These are phyloP conservation scores for Thelephora ganbajun DNA, from an alignment of 768 basidiomycete genomes.

Conservation along the genomic window DNA sequence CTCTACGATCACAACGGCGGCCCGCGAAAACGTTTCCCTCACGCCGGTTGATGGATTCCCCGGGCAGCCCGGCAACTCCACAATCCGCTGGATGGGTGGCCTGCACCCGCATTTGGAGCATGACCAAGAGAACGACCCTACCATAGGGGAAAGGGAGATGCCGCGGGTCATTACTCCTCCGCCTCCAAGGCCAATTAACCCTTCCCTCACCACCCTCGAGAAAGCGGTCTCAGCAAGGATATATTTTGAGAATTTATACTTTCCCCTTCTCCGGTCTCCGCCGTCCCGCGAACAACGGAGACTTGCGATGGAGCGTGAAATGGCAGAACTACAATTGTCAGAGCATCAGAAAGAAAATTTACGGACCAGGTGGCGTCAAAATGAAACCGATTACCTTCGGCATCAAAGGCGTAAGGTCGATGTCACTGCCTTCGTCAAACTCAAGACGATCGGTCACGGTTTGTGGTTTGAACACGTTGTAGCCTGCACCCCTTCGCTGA, in stretches of 20 bases:
- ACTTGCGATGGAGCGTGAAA: conserved; percentile 79
- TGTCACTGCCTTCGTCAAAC: conserved; percentile 70
- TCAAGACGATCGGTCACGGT: conserved; percentile 95
- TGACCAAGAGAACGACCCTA: conserved; percentile 37
- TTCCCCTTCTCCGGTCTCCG: conserved; percentile 71
- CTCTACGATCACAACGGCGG: conserved; percentile 62
- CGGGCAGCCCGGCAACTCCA: conserved; percentile 45
- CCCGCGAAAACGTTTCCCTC: conserved; percentile 49
- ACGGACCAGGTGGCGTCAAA: conserved; percentile 65
- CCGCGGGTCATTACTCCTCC: conserved; percentile 17
- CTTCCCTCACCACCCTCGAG: conserved; percentile 85
- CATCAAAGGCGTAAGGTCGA: conserved; percentile 74
- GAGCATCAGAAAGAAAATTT: conserved; percentile 59
- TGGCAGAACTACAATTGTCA: conserved; percentile 56
- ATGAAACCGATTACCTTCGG: conserved; percentile 84
- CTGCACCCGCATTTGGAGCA: conserved; percentile 57
- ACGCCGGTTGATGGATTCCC: conserved; percentile 25
- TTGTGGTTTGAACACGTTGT: conserved; percentile 7
- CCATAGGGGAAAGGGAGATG: conserved; percentile 19
- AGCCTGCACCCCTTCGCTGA: conserved; percentile 10
- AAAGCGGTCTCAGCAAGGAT: conserved; percentile 86
- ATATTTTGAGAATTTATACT: conserved; percentile 89
- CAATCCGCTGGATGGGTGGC: conserved; percentile 43
- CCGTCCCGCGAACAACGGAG: conserved; percentile 78
- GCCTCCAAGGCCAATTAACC: conserved; percentile 51